A percentile compares a stretch with the other conserved stretches of the same genome.
phyloP scores from a whole-genome alignment of 257 asterid genomes.

The Jacaranda mimosifolia region DNA sequence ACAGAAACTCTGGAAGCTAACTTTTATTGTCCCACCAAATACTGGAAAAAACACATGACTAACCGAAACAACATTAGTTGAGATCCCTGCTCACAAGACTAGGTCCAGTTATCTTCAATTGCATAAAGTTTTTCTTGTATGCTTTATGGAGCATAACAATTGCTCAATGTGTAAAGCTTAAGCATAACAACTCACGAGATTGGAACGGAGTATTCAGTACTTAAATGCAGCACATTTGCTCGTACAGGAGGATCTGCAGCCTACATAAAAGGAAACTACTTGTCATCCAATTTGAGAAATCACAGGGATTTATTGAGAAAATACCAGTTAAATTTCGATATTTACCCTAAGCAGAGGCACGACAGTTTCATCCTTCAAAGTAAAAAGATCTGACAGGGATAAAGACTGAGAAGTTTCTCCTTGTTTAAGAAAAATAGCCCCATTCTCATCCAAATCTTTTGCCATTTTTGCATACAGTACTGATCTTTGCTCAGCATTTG shows the following conservation, averaged over 20 bases:
- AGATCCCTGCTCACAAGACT: not conserved
- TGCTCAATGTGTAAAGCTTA: conserved; percentile 3
- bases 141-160: not conserved
- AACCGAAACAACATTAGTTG: too few species aligned
- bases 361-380: conserved; percentile 66
- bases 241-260: conserved; percentile 91
- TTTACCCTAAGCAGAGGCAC: conserved; percentile 79
- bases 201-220: conserved; percentile 70
- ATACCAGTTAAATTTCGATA: not conserved
- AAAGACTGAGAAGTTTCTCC: conserved; percentile 95
- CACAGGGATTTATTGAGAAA: not conserved
- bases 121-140: conserved; percentile 1
- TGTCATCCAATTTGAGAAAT: conserved; percentile 23
- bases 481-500: conserved; percentile 72
- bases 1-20: too few species aligned
- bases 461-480: conserved; percentile 76
- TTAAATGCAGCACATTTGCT: conserved; percentile 83
- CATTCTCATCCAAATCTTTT: conserved; percentile 80
- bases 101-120: not conserved
- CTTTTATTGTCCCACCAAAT: too few species aligned
- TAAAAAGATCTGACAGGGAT: conserved; percentile 82
- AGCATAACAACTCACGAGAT: conserved; percentile 69
- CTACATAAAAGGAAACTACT: conserved; percentile 49
- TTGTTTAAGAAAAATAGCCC: conserved; percentile 79
- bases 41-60: too few species aligned